A percentile compares a stretch with the other conserved stretches of the same genome.
Conservation (phyloP, 768 basidiomycete species). For the Sporobolomyces pararoseus region DNA sequence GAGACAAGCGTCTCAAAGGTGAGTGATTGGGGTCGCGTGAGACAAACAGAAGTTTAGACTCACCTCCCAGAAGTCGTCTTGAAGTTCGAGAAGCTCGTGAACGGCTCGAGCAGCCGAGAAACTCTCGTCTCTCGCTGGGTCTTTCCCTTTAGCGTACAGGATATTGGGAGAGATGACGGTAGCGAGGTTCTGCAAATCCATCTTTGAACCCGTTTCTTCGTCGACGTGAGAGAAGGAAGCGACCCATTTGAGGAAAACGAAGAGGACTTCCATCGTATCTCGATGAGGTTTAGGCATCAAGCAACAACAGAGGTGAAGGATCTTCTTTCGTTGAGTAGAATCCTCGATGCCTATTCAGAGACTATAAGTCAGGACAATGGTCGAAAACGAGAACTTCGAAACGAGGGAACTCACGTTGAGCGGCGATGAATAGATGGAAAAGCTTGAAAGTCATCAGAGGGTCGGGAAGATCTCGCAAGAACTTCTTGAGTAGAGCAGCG, state of each 20-base stretch:
- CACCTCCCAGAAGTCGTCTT: slow-evolving; percentile 89
- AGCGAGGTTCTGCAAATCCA: slow-evolving; percentile 92
- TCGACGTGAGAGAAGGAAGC: slow-evolving; percentile 98
- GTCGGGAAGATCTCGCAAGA: slow-evolving; percentile 91
- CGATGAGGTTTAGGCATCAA: slow-evolving; percentile 88
- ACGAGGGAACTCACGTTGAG: slow-evolving; percentile 71
- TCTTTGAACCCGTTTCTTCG: slow-evolving; percentile 94
- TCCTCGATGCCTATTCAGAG: slow-evolving; percentile 61
- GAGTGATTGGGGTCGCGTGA: too few relatives aligned
- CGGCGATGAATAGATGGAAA: slow-evolving; percentile 78
- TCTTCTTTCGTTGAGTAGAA: slow-evolving; percentile 72
- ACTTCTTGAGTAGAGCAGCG: slow-evolving; percentile 94
- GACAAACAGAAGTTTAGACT: not conserved
- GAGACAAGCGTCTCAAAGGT: not conserved
- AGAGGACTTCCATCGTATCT: slow-evolving; percentile 95
- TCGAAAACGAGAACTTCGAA: too few relatives aligned
- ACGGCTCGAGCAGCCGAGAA: slow-evolving; percentile 83
- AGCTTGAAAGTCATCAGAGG: slow-evolving; percentile 92
- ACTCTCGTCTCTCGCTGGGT: slow-evolving; percentile 87
- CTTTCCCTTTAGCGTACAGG: slow-evolving; percentile 69
- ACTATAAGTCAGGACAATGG: too few relatives aligned
- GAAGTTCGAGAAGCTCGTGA: slow-evolving; percentile 78
- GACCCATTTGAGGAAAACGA: slow-evolving; percentile 99
- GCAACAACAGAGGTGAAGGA: slow-evolving; percentile 78
- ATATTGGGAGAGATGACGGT: slow-evolving; percentile 99